Base-by-base conservation (phyloP, 768 basidiomycete species). In the Phylloporus sp. region DNA sequence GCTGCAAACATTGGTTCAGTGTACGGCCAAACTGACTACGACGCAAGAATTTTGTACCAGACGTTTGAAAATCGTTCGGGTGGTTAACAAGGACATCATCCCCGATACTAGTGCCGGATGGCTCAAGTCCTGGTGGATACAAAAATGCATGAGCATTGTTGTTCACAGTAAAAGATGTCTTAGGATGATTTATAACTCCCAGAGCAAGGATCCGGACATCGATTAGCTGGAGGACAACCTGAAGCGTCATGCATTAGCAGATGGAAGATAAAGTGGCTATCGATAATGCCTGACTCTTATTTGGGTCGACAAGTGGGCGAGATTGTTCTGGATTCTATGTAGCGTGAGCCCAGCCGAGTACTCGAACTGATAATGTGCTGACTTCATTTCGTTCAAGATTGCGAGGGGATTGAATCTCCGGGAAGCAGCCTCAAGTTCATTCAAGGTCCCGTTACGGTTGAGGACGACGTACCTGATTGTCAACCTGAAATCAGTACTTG, bases 381-480 rank as follows among this genome's bases (percentile, higher is more conserved):
- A 89, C 89, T 90, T 91, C 70, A 88, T 77, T 63, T 88, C 80
- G 57, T 89, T 76, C 64, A 89, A 86, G n/a, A 89, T 72, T 0
- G 71, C 64, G 12, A 83, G 60, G 9, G 88, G 86, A 58, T 81
- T 82, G 65, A 82, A 92, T 51, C 66, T 76, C 54, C 90, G 77
- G 10, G 89, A 87, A 1, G 84, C 75, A 6, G 72, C 75, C 56
- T 88, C 81, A 15, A 86, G 75, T 60, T 85, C 79, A 60, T 89
- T 91, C 4, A 84, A 85, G 27, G 84, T 76, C 29, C 86, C 87
- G 59, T 84, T 88, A 45, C 86, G 83, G 60, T 88, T 88, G 52
- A 92, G 64, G 22, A 85, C 78, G 52, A 91, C 75, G 57, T 88
- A 91, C 64, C 88, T 88, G 57, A 45, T 35, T 27, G 22, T 47